Conservation (phyloP, 2,329 filamentous ascomycete species). For the Knufia petricola region DNA sequence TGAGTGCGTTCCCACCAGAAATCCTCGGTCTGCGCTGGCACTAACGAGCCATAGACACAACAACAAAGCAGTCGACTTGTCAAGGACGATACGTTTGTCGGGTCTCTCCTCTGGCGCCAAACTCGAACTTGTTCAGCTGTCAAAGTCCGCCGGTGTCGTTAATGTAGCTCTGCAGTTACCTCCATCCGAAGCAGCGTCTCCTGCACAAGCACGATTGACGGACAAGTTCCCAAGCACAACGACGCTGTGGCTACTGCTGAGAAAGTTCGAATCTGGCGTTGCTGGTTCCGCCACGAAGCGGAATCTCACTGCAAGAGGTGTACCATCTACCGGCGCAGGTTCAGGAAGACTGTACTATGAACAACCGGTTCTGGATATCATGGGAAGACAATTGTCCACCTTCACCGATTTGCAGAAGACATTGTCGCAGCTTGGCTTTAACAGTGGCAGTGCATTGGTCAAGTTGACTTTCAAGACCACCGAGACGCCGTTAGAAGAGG, state of each 20-base stretch:
- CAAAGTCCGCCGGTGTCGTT: conserved; percentile 74
- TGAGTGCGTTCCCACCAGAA: conserved; percentile 32
- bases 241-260: conserved; percentile 78
- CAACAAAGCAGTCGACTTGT: conserved; percentile 77
- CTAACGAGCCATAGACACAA: conserved; percentile 50
- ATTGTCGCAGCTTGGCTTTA: conserved; percentile 75
- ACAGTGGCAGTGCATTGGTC: conserved; percentile 70
- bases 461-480: conserved; percentile 68
- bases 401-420: conserved; percentile 84
- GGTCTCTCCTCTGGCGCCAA: conserved; percentile 79
- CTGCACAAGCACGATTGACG: conserved; percentile 58
- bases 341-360: conserved; percentile 81
- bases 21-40: neutral
- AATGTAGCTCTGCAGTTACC: conserved; percentile 83
- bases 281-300: conserved; percentile 49
- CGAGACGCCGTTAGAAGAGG: conserved; percentile 69
- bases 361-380: conserved; percentile 71
- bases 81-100: conserved; percentile 70
- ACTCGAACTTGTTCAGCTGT: conserved; percentile 79
- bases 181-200: conserved; percentile 54
- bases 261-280: conserved; percentile 75
- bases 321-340: conserved; percentile 52
- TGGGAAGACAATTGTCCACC: conserved; percentile 66
- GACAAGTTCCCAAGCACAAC: conserved; percentile 84
- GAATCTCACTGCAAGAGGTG: conserved; percentile 76